Evolutionary conservation across 2,329 filamentous ascomycete species (phyloP).

Genomic region (Alternaria angustiovoidea): DNA sequence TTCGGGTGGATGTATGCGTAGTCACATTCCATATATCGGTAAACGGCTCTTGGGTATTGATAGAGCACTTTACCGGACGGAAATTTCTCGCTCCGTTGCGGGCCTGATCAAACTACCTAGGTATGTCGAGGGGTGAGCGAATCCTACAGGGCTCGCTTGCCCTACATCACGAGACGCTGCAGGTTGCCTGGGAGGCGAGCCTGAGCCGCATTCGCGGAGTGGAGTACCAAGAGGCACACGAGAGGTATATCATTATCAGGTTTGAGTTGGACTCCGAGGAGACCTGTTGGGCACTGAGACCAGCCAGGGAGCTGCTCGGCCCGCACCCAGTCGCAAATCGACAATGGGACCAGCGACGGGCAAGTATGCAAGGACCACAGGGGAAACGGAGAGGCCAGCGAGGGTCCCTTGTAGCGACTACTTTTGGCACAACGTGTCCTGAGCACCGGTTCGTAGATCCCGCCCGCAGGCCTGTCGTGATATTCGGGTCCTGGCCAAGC

Average conservation of each 20-base stretch:
- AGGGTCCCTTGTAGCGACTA: conserved; percentile 36
- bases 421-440: conserved; percentile 49
- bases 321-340: conserved; percentile 50
- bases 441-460: conserved; percentile 51
- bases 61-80: conserved; percentile 32
- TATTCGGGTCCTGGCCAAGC: conserved; percentile 16
- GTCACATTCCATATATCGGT: conserved; percentile 24
- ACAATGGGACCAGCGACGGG: conserved; percentile 32
- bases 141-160: conserved; percentile 29
- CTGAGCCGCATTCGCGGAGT: conserved; percentile 23
- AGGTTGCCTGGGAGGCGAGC: conserved; percentile 18
- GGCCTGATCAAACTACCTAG: conserved; percentile 17
- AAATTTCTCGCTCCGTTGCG: conserved; percentile 42
- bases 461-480: conserved; percentile 39
- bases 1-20: conserved; percentile 20
- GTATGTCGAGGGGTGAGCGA: conserved; percentile 14
- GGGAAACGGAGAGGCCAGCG: conserved; percentile 23
- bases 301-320: conserved; percentile 41
- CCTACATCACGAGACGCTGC: conserved; percentile 25
- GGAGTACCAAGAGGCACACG: conserved; percentile 11
- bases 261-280: conserved; percentile 9
- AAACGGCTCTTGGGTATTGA: conserved; percentile 21
- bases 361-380: conserved; percentile 28
- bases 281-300: conserved; percentile 17
- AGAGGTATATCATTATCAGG: conserved; percentile 11